Evolutionary conservation across 371 early-diverging fungal species (phyloP).

Genomic region (Lichtheimia hyalospora): DNA sequence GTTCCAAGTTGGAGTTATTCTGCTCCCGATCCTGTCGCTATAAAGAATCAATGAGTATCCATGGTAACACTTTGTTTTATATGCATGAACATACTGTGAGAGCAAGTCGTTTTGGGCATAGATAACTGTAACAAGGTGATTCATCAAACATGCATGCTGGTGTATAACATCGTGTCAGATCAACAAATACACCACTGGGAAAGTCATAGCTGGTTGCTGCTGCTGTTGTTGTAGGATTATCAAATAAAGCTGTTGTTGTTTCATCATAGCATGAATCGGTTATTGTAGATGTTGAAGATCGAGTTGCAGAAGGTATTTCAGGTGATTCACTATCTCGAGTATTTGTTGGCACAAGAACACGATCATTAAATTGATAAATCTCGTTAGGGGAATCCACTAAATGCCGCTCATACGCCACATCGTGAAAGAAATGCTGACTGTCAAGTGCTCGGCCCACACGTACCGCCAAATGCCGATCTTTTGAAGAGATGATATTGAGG

Average conservation of each 20-base stretch:
- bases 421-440: slow-evolving; percentile 71
- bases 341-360: slow-evolving; percentile 16
- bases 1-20: not conserved
- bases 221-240: not conserved
- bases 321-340: slow-evolving; percentile 15
- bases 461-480: slow-evolving; percentile 68
- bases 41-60: too few relatives aligned
- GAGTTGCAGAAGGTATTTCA: slow-evolving; percentile 9
- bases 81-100: not conserved
- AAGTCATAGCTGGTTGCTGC: slow-evolving; percentile 11
- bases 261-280: not conserved
- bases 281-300: not conserved
- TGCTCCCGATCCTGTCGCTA: too few relatives aligned
- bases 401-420: slow-evolving; percentile 64
- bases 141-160: slow-evolving; percentile 73
- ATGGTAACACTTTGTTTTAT: too few relatives aligned
- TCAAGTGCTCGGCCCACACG: slow-evolving; percentile 69
- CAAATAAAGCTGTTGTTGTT: slow-evolving; percentile 10
- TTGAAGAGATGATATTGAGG: slow-evolving; percentile 48
- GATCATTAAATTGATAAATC: slow-evolving; percentile 64
- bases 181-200: slow-evolving; percentile 82
- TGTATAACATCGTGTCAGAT: slow-evolving; percentile 87
- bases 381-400: slow-evolving; percentile 63
- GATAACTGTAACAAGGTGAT: slow-evolving; percentile 79
- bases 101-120: slow-evolving; percentile 62